A percentile compares a stretch with the other conserved stretches of the same genome.
phyloP scores from a whole-genome alignment of 2,329 filamentous ascomycete species.

The Botrytis cinerea region DNA sequence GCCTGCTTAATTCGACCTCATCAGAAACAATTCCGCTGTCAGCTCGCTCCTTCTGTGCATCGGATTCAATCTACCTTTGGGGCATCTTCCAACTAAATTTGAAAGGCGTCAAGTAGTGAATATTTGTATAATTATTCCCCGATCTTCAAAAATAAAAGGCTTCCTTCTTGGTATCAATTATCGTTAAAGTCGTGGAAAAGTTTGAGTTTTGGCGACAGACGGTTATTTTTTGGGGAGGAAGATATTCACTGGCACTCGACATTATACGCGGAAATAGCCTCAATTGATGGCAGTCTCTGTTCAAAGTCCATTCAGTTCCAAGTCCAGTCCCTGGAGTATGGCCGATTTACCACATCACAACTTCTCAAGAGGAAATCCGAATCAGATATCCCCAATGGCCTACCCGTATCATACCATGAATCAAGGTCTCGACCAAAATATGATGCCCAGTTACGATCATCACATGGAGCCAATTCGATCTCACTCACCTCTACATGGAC shows the following conservation, averaged over 20 bases:
- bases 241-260: constrained; percentile 26
- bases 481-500: constrained; percentile 30
- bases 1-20: constrained; percentile 18
- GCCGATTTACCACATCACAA: constrained; percentile 35
- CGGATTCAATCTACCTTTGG: constrained; percentile 6
- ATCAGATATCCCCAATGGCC: constrained; percentile 35
- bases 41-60: constrained; percentile 23
- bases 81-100: constrained; percentile 6
- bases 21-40: constrained; percentile 4
- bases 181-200: constrained; percentile 3
- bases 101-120: constrained; percentile 22
- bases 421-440: constrained; percentile 35
- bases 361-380: constrained; percentile 33
- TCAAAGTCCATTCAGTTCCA: constrained; percentile 38
- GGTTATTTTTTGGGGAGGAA: constrained; percentile 8
- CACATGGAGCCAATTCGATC: constrained; percentile 33
- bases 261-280: constrained; percentile 27
- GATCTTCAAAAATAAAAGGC: background rate
- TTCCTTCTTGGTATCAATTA: background rate
- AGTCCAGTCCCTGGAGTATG: constrained; percentile 40
- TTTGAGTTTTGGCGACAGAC: background rate
- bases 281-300: constrained; percentile 43
- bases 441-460: constrained; percentile 39
- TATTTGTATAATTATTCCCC: constrained; percentile 12
- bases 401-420: constrained; percentile 39